phyloP scores from a whole-genome alignment of 1,284 basidiomycete species.

The Naganishia sp. region DNA sequence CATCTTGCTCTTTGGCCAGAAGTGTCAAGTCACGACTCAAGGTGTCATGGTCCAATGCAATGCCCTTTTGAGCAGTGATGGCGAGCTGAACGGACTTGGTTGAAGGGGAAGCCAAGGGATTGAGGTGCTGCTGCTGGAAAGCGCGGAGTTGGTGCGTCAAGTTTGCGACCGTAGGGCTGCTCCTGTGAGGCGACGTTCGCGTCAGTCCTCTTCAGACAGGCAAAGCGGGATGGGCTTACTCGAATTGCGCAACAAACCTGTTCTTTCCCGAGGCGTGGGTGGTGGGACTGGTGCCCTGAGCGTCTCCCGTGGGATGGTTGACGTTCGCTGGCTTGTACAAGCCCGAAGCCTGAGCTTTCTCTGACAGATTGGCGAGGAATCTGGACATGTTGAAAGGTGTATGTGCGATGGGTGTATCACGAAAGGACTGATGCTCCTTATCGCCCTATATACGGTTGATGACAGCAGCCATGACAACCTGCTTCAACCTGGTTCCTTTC shows the following conservation, averaged over 20 bases:
- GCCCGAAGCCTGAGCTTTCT: conserved; percentile 31
- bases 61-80: conserved; percentile 33
- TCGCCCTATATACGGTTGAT: conserved; percentile 11
- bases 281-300: background rate
- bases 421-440: background rate
- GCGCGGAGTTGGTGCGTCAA: conserved; percentile 30
- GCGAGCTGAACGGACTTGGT: conserved; percentile 31
- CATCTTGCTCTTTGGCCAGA: conserved; percentile 29
- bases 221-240: background rate
- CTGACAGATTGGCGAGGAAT: conserved; percentile 24
- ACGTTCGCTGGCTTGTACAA: conserved; percentile 21
- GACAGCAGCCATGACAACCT: background rate
- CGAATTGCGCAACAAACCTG: conserved; percentile 24
- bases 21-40: conserved; percentile 29
- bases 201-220: background rate
- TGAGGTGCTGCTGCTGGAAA: conserved; percentile 33
- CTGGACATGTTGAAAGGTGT: conserved; percentile 20
- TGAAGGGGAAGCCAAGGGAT: conserved; percentile 18
- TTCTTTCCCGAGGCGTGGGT: conserved; percentile 6
- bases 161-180: conserved; percentile 29
- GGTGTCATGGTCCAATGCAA: conserved; percentile 33
- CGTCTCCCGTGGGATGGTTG: conserved; percentile 12
- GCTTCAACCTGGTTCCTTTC: background rate
- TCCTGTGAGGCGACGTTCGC: background rate
- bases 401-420: background rate